phyloP scores from a whole-genome alignment of 495 filamentous ascomycete species.

The Penicillium pulvis region DNA sequence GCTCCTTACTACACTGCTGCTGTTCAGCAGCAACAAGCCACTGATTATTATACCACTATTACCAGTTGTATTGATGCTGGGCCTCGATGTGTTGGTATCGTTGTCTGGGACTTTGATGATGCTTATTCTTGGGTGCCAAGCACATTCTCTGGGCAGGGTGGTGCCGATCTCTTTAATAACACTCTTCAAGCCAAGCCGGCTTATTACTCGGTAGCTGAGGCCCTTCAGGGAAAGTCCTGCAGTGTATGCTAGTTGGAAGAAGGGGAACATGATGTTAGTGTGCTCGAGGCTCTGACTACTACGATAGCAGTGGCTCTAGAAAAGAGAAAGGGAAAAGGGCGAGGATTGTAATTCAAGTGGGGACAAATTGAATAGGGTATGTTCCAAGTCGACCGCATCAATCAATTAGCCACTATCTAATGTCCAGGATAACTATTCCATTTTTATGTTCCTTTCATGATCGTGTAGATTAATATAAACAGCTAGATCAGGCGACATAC shows the following conservation, averaged over 20 bases:
- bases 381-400: no score
- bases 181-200: slow-evolving; percentile 55
- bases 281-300: no score
- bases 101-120: slow-evolving; percentile 60
- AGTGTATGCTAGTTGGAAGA: slow-evolving; percentile 8
- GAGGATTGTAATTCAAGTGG: no score
- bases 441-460: no score
- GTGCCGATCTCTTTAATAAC: slow-evolving; percentile 44
- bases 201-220: slow-evolving; percentile 34
- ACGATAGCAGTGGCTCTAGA: no score
- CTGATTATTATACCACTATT: slow-evolving; percentile 55
- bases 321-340: no score
- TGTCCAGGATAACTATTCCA: no score
- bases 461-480: no score
- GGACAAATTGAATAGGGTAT: no score
- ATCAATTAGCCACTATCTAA: no score
- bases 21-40: slow-evolving; percentile 51
- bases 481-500: no score
- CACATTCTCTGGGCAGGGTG: slow-evolving; percentile 49
- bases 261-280: no score
- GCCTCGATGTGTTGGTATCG: slow-evolving; percentile 59
- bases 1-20: slow-evolving; percentile 28
- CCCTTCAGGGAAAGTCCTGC: slow-evolving; percentile 19
- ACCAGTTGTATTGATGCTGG: slow-evolving; percentile 54
- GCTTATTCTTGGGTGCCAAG: slow-evolving; percentile 56